Evolutionary conservation across 352 stramenopile species (phyloP).

Genomic region (Thraustochytrium striatum): DNA sequence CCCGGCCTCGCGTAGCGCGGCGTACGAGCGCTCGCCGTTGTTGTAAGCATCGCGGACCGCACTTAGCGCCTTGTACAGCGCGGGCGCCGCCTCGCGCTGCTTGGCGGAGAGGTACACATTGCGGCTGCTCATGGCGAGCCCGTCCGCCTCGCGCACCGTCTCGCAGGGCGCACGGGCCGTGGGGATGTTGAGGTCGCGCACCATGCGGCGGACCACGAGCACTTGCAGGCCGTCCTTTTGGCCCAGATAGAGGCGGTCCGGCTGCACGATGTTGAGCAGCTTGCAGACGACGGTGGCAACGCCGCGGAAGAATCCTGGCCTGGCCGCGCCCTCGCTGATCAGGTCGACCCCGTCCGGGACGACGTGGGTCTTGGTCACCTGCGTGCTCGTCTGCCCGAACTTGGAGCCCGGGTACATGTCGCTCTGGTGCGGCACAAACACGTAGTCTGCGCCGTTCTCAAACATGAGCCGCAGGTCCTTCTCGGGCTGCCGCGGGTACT

Average conservation of each 20-base stretch:
- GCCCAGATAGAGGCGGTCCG: slow-evolving; percentile 94
- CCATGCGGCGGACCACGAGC: slow-evolving; percentile 72
- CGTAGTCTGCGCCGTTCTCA: slow-evolving; percentile 61
- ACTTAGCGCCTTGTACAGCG: slow-evolving; percentile 74
- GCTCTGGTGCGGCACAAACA: slow-evolving; percentile 73
- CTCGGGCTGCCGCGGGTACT: slow-evolving; percentile 94
- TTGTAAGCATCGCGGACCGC: slow-evolving; percentile 49
- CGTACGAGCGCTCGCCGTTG: slow-evolving; percentile 12
- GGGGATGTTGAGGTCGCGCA: slow-evolving; percentile 92
- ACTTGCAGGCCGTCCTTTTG: slow-evolving; percentile 98
- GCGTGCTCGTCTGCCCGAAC: slow-evolving; percentile 39
- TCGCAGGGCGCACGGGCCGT: slow-evolving; percentile 81
- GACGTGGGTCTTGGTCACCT: slow-evolving; percentile 71
- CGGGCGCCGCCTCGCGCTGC: slow-evolving; percentile 75
- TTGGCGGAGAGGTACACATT: slow-evolving; percentile 92
- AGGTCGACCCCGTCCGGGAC: slow-evolving; percentile 87
- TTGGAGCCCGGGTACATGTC: slow-evolving; percentile 78
- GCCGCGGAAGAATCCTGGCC: slow-evolving; percentile 93
- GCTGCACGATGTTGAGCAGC: slow-evolving; percentile 96
- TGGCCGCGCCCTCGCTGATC: slow-evolving; percentile 79
- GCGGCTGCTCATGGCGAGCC: slow-evolving; percentile 92
- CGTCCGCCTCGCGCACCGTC: slow-evolving; percentile 87
- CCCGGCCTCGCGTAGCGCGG: neutral
- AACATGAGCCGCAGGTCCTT: slow-evolving; percentile 77
- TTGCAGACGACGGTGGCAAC: slow-evolving; percentile 98